Base-by-base conservation (phyloP, 257 asterid genomes). In the Solanum rostratum region DNA sequence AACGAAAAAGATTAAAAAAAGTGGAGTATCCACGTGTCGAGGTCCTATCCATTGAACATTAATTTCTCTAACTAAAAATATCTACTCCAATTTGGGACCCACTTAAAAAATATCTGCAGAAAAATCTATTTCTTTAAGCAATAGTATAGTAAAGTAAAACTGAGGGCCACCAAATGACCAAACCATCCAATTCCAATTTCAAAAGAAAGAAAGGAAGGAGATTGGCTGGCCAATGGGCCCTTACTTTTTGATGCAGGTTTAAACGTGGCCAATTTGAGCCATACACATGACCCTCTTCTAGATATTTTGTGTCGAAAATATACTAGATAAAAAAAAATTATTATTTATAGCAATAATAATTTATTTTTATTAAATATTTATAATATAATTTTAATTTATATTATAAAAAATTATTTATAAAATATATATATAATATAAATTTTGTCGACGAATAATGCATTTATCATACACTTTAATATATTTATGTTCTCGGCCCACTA, bases 281-380 rank as follows among this genome's bases (percentile, higher is more conserved):
- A 88, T 81, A 88, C 90, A 87, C 83, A 33, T 20, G 22, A 29
- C 24, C 46, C 52, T 29, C 43, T 30, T 16, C 24, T 46, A 90
- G 95, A 92, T 92, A 92, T 92, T 93, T 91, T 91, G 15, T 71
- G 84, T n/a, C n/a, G n/a, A n/a, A n/a, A n/a, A n/a, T n/a, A n/a
- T n/a, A n/a, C n/a, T n/a, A n/a, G n/a, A n/a, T n/a, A n/a, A n/a
- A n/a, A n/a, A n/a, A n/a, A n/a, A n/a, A n/a, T n/a, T n/a, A n/a
- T n/a, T n/a, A n/a, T n/a, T n/a, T n/a, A n/a, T n/a, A n/a, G n/a
- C n/a, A n/a, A n/a, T n/a, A n/a, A n/a, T n/a, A n/a, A n/a, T n/a
- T n/a, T n/a, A n/a, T n/a, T n/a, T n/a, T n/a, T n/a, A n/a, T n/a
- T n/a, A n/a, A n/a, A n/a, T n/a, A n/a, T n/a, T n/a, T n/a, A n/a